Conservation (phyloP, 495 filamentous ascomycete species). For the Jackrogersella minutella region DNA sequence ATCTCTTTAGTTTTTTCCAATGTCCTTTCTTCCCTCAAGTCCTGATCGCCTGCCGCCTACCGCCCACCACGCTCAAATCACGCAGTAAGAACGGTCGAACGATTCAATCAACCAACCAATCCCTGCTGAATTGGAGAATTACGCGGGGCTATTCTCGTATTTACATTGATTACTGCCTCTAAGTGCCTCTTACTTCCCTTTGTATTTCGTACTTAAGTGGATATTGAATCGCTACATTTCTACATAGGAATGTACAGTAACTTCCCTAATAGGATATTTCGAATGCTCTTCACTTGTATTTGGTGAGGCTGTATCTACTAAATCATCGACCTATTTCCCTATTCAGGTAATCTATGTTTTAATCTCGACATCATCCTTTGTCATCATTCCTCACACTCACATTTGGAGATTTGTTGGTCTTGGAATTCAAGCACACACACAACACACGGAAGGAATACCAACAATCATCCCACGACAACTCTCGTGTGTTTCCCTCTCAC, state of each 20-base stretch:
- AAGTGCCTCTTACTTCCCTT: conserved; percentile 14
- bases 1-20: neutral
- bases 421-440: neutral
- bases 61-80: neutral
- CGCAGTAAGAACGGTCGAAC: conserved; percentile 8
- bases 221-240: too few species aligned
- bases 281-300: neutral
- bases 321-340: too few species aligned
- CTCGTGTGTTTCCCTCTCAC: conserved; percentile 15
- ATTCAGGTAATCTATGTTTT: too few species aligned
- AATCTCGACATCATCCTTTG: conserved; percentile 27
- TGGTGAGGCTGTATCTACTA: too few species aligned
- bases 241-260: conserved; percentile 32
- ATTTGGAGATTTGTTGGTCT: neutral
- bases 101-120: neutral
- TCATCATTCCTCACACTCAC: conserved; percentile 30
- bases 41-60: neutral
- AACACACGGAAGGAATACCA: neutral
- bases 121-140: conserved; percentile 20
- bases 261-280: conserved; percentile 19
- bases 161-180: conserved; percentile 13
- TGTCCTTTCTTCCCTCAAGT: neutral
- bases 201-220: neutral
- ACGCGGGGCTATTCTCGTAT: conserved; percentile 37
- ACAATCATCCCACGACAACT: conserved; percentile 5